Evolutionary conservation across 208 protist genomes (phyloP).

Genomic region (Porcisia hertigi): DNA sequence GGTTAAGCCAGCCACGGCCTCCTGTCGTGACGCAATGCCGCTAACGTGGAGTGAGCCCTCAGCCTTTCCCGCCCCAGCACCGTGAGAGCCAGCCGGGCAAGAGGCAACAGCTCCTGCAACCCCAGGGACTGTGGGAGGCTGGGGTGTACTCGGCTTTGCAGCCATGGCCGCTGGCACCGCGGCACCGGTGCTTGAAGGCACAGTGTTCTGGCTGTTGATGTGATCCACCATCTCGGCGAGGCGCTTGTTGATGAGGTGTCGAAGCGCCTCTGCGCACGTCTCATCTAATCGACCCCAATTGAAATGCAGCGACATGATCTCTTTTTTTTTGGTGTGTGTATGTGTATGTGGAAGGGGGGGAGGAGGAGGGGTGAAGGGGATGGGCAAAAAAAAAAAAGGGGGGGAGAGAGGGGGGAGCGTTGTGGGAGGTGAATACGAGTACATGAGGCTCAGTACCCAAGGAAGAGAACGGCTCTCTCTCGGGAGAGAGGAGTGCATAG

Average conservation of each 20-base stretch:
- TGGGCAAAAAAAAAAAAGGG: background rate
- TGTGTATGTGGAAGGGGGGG: background rate
- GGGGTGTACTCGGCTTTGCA: background rate
- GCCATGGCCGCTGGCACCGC: background rate
- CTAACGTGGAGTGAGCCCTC: background rate
- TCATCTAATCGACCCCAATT: slow-evolving; percentile 79
- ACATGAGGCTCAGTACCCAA: too few species aligned
- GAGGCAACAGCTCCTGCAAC: background rate
- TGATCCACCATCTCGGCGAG: slow-evolving; percentile 32
- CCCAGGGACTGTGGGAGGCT: background rate
- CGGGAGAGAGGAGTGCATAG: too few species aligned
- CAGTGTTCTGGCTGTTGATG: slow-evolving; percentile 10
- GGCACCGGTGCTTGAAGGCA: background rate
- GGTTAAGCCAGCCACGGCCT: background rate
- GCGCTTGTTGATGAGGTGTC: slow-evolving; percentile 57
- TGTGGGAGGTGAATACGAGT: too few species aligned
- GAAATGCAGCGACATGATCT: slow-evolving; percentile 55
- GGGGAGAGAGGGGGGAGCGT: background rate
- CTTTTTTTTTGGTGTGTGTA: background rate
- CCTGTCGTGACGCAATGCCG: background rate
- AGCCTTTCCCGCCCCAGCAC: slow-evolving; percentile 1
- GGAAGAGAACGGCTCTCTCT: too few species aligned
- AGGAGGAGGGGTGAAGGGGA: too few species aligned
- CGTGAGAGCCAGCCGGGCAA: background rate
- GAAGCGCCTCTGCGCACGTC: slow-evolving; percentile 65